Conservation (phyloP, 768 basidiomycete species). For the Boletus edulis region DNA sequence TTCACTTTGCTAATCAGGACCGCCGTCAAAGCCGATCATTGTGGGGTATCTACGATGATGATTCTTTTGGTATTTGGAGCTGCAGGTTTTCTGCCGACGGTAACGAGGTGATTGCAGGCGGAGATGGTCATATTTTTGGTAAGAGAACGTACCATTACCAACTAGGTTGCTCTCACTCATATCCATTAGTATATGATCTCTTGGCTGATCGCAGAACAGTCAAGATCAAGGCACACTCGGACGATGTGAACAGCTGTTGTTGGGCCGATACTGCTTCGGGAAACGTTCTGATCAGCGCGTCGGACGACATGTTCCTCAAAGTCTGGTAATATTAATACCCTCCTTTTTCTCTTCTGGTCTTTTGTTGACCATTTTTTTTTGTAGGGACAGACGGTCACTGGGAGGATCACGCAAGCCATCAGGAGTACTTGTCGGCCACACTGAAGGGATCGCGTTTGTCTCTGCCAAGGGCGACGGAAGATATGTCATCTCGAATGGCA, state of each 20-base stretch:
- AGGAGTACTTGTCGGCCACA: slow-evolving; percentile 92
- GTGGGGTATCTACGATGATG: slow-evolving; percentile 38
- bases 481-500: slow-evolving; percentile 93
- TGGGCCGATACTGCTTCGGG: slow-evolving; percentile 94
- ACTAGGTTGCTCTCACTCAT: neutral
- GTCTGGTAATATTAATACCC: slow-evolving; percentile 66
- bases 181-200: slow-evolving; percentile 80
- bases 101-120: slow-evolving; percentile 92
- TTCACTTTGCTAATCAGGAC: slow-evolving; percentile 53
- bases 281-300: slow-evolving; percentile 92
- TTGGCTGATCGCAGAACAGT: slow-evolving; percentile 74
- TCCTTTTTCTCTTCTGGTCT: neutral
- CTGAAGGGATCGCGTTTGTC: slow-evolving; percentile 93
- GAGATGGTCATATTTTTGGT: slow-evolving; percentile 79
- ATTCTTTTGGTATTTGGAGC: slow-evolving; percentile 81
- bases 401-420: slow-evolving; percentile 67
- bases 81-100: slow-evolving; percentile 97
- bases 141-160: neutral
- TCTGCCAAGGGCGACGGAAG: slow-evolving; percentile 96
- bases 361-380: neutral
- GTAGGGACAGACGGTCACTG: slow-evolving; percentile 53
- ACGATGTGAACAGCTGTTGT: slow-evolving; percentile 94
- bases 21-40: slow-evolving; percentile 31
- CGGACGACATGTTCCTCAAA: slow-evolving; percentile 93
- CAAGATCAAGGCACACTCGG: slow-evolving; percentile 80